Evolutionary conservation across 75 land plant genomes (phyloP).

Genomic region (Cryptomeria japonica): DNA sequence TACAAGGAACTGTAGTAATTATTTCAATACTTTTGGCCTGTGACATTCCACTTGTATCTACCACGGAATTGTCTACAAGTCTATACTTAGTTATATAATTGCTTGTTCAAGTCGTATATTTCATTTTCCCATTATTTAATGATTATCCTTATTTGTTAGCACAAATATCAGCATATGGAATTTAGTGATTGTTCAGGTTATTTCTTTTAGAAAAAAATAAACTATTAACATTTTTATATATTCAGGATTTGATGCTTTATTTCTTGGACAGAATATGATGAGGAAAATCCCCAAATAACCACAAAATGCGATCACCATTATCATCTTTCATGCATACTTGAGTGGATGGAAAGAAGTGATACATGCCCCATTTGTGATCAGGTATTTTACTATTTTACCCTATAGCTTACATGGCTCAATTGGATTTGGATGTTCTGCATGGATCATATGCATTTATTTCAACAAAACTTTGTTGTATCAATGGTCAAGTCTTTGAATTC

Average conservation of each 20-base stretch:
- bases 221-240: background rate
- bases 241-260: background rate
- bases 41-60: background rate
- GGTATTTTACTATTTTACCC: slow-evolving; percentile 24
- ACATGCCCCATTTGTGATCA: slow-evolving; percentile 47
- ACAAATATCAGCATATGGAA: background rate
- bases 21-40: background rate
- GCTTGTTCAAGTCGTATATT: background rate
- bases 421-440: background rate
- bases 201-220: background rate
- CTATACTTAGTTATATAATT: background rate
- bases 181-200: background rate
- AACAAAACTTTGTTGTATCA: background rate
- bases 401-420: background rate
- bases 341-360: slow-evolving; percentile 72
- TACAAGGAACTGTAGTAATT: background rate
- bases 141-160: background rate
- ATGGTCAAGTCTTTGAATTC: background rate
- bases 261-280: slow-evolving; percentile 37
- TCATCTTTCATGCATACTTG: slow-evolving; percentile 67
- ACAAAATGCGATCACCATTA: slow-evolving; percentile 62
- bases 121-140: background rate
- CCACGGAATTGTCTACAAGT: background rate
- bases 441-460: background rate
- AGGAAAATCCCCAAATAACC: slow-evolving; percentile 44